Evolutionary conservation across 495 filamentous ascomycete genomes (phyloP).

Genomic region (Hypoxylon trugodes): DNA sequence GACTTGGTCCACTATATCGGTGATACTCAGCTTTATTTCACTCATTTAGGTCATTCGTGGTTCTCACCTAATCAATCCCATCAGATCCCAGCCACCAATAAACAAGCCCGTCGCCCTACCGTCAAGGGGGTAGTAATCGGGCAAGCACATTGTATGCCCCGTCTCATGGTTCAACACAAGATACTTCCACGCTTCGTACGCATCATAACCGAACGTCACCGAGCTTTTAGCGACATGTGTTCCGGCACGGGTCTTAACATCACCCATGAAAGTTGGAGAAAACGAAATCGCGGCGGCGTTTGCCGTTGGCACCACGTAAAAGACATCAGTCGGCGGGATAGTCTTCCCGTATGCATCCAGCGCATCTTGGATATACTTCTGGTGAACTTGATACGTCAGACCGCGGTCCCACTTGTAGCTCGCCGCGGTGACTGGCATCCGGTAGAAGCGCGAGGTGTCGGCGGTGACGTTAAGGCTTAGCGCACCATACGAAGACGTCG

Average conservation of each 20-base stretch:
- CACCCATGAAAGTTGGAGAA: constrained; percentile 42
- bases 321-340: constrained; percentile 36
- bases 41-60: neutral
- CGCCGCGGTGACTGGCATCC: constrained; percentile 36
- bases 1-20: constrained; percentile 35
- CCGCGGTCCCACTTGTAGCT: constrained; percentile 43
- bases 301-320: constrained; percentile 44
- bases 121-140: constrained; percentile 43
- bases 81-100: constrained; percentile 48
- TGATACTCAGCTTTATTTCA: neutral
- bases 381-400: constrained; percentile 34
- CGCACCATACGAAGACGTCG: constrained; percentile 40
- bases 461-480: constrained; percentile 37
- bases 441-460: constrained; percentile 44
- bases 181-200: constrained; percentile 38
- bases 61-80: constrained; percentile 43
- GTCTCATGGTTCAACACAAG: constrained; percentile 47
- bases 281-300: constrained; percentile 39
- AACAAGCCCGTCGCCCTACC: constrained; percentile 38
- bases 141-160: constrained; percentile 47
- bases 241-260: constrained; percentile 39
- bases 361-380: constrained; percentile 44
- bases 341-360: constrained; percentile 35
- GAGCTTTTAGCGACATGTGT: constrained; percentile 37
- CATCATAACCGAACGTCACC: constrained; percentile 43